Evolutionary conservation across 495 filamentous ascomycete species (phyloP), one percentile per base, ranked within the genome.

Genomic region (Aspergillus bridgeri): DNA sequence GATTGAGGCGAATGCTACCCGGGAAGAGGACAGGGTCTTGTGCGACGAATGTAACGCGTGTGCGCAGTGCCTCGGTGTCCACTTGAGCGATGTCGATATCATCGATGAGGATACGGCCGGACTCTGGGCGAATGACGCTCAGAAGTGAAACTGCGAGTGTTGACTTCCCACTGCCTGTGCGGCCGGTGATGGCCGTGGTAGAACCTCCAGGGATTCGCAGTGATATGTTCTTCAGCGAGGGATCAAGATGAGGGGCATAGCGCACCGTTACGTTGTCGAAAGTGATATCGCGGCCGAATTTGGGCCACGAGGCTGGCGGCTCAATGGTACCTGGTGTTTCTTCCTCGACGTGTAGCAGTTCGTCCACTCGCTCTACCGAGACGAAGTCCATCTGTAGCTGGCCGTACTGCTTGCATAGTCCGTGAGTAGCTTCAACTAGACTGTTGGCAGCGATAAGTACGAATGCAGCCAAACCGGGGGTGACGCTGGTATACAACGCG

Each of bases 381-480:
- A 93, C 90, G 59, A 93, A 93, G 61, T 92, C 86, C 89, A 95
- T 92, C 73, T 93, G 89, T 23, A 95, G 79, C 62, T 88, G 81
- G 25, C 90, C 90, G 60, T 94, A 95, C 51, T 82, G 79, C 42
- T 79, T 81, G 71, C 90, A 95, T 0, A 95, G 75, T 3, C 62
- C 63, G 64, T 94, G 89, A 0, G 90, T 93, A 13, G 86, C 78
- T 11, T 71, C 68, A 42, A 95, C 89, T 53, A 77, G 74, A 53
- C 66, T 71, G 52, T 70, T 72, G 0, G 73, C 73, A 4, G 75
- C 70, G 45, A 77, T 70, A 9, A 77, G 65, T 1, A 91, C 85
- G 65, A 95, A 95, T 9, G 89, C 90, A 2, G 88, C 86, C 19
- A 90, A 70, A 3, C 90, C 90, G 9, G 89, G 79, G 0, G 88